Evolutionary conservation across 768 basidiomycete genomes (phyloP).

Genomic region (Mycena epipterygia): DNA sequence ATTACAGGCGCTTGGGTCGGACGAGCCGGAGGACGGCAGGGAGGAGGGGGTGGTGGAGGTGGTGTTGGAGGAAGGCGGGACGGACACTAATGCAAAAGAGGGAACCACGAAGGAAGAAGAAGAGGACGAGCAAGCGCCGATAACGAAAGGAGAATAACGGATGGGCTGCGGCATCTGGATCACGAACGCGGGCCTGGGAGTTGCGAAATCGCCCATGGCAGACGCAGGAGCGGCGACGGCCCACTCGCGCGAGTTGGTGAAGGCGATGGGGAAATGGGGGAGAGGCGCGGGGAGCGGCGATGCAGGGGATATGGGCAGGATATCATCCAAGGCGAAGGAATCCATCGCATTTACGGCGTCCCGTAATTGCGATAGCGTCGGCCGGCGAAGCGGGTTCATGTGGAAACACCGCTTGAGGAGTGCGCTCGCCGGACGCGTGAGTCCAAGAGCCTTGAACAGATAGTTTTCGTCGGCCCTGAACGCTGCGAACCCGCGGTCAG

Average conservation of each 20-base stretch:
- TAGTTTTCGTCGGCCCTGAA: slow-evolving; percentile 4
- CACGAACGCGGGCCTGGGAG: neutral
- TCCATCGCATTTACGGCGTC: neutral
- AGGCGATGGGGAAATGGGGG: neutral
- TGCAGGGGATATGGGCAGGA: neutral
- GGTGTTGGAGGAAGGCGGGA: neutral
- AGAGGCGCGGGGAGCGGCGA: neutral
- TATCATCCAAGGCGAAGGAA: neutral
- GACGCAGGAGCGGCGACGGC: neutral
- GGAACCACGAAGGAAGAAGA: neutral
- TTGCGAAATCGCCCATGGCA: neutral
- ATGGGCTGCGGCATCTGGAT: neutral
- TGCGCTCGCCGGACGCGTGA: slow-evolving; percentile 8
- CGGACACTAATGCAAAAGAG: neutral
- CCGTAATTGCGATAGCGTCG: neutral
- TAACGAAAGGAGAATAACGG: neutral
- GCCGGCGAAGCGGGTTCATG: neutral
- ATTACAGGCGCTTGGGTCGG: neutral
- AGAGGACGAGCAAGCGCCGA: neutral
- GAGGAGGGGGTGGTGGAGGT: neutral
- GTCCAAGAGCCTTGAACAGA: neutral
- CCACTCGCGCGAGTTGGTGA: neutral
- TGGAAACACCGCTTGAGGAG: slow-evolving; percentile 21
- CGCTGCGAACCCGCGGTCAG: neutral
- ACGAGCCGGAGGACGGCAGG: neutral